Conservation (phyloP, 2,329 filamentous ascomycete genomes). For the Aspergillus cejpii region DNA sequence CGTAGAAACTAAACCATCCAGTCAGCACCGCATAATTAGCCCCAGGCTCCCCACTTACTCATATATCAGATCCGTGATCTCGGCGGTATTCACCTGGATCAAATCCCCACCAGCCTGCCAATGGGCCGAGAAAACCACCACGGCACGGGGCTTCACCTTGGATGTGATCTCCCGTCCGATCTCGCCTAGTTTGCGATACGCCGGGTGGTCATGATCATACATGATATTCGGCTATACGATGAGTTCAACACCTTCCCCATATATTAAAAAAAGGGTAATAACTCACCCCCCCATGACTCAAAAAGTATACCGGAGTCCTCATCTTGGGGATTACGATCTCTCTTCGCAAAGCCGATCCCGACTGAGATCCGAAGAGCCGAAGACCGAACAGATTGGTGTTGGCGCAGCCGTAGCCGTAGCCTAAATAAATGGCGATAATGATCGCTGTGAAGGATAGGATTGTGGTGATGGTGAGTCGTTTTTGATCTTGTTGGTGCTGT, state of each 20-base stretch:
- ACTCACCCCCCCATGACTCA: constrained; percentile 45
- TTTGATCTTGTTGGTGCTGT: too few relatives aligned
- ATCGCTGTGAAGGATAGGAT: constrained; percentile 19
- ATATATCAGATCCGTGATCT: constrained; percentile 61
- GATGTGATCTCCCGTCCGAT: constrained; percentile 65
- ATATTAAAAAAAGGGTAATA: background rate
- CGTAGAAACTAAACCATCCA: constrained; percentile 52
- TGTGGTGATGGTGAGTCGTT: too few relatives aligned
- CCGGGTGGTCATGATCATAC: constrained; percentile 62
- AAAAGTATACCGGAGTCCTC: constrained; percentile 48
- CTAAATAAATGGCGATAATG: constrained; percentile 15
- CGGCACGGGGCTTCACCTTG: constrained; percentile 62
- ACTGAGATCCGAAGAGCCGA: constrained; percentile 17
- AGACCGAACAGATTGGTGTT: constrained; percentile 24
- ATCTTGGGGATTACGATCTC: constrained; percentile 16
- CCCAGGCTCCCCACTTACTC: constrained; percentile 44
- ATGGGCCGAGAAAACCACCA: constrained; percentile 71
- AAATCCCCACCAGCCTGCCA: constrained; percentile 57
- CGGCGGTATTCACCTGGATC: constrained; percentile 60
- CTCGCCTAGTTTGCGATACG: constrained; percentile 56
- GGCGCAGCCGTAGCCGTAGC: constrained; percentile 7
- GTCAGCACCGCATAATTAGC: background rate
- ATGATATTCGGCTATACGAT: constrained; percentile 53
- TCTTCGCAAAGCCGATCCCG: too few relatives aligned
- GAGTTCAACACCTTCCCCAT: background rate